Base-by-base conservation (phyloP, 805 yeast species). In the Metschnikowia continentalis region DNA sequence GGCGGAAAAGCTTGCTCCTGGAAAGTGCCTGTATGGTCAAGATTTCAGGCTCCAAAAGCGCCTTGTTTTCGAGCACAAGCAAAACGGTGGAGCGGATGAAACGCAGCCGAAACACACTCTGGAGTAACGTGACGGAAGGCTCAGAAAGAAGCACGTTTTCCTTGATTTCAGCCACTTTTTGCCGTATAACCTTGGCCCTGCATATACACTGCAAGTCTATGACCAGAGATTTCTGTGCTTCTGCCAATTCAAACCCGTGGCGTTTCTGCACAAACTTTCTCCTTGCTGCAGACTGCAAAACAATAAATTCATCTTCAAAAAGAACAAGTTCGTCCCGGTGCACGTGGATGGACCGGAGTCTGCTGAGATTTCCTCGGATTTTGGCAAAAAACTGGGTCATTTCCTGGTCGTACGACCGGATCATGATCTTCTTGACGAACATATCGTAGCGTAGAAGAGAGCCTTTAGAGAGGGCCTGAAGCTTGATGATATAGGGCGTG, bases 401-500 rank as follows among this genome's bases (percentile, higher is more conserved):
- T 56, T 79, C 80, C 11, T 76, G 78, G 6, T 75, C 75, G 57
- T 80, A 81, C 1, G 87, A 77, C 52, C 76, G 79, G 30, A 87
- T 62, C 72, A 86, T 76, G 52, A 84, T 83, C 51, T 75, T 76
- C 56, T 80, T 79, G 35, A 87, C 85, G 63, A 82, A 83, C 70
- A 83, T 71, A 19, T 70, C 69, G 62, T 84, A 87, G 47, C 96
- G 76, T 49, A 80, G 70, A 38, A 81, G 72, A 0, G 88, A 82
- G 17, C 94, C 96, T 56, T 89, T 73, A 15, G 88, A 77, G 22
- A 83, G 67, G 0, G 94, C 80, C 64, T 90, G 96, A 15, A 90
- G 69, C 49, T 68, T 71, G 36, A 76, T 67, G 36, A 85, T 77
- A 47, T 67, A 61, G 3, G 36, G 17, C 17, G 42, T 22, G 22